These are phyloP conservation scores for Sugiyamaella sp. DNA, from an alignment of 1,139 yeast species.

Conservation along the genomic window DNA sequence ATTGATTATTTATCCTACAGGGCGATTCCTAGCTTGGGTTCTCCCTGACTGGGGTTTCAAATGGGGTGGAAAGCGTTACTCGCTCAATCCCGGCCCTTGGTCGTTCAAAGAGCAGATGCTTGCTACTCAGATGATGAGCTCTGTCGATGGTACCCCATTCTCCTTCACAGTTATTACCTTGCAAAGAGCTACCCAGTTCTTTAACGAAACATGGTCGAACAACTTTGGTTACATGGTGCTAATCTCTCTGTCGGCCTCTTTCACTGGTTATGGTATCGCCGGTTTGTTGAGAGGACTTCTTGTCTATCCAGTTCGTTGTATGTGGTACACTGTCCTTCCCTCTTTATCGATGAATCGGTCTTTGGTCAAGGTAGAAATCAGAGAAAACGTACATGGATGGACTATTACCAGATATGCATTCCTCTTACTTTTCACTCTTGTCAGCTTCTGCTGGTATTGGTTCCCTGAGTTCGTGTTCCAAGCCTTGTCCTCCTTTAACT, in stretches of 20 bases:
- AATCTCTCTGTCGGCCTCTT: conserved; percentile 56
- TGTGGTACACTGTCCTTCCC: conserved; percentile 46
- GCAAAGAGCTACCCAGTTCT: conserved; percentile 38
- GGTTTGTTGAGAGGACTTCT: conserved; percentile 48
- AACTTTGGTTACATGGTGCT: conserved; percentile 49
- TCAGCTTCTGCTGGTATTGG: conserved; percentile 56
- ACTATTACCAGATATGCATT: conserved; percentile 48
- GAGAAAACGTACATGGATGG: conserved; percentile 48
- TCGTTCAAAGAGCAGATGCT: conserved; percentile 68
- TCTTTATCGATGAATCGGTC: conserved; percentile 30
- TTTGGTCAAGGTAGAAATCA: conserved; percentile 49
- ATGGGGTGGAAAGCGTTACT: conserved; percentile 43
- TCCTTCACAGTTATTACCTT: conserved; percentile 40
- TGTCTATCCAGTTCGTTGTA: conserved; percentile 42
- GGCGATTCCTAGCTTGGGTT: conserved; percentile 49
- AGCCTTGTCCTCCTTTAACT: conserved; percentile 55
- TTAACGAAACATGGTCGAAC: conserved; percentile 32
- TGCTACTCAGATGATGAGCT: conserved; percentile 51
- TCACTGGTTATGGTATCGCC: conserved; percentile 57
- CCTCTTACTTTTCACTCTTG: conserved; percentile 45
- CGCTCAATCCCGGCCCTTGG: conserved; percentile 66
- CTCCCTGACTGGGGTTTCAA: conserved; percentile 55
- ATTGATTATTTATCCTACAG: conserved; percentile 50
- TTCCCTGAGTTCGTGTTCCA: conserved; percentile 54
- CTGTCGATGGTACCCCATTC: conserved; percentile 48